Conservation (phyloP, 148 eudicot species). For the Hydrangea macrophylla region DNA sequence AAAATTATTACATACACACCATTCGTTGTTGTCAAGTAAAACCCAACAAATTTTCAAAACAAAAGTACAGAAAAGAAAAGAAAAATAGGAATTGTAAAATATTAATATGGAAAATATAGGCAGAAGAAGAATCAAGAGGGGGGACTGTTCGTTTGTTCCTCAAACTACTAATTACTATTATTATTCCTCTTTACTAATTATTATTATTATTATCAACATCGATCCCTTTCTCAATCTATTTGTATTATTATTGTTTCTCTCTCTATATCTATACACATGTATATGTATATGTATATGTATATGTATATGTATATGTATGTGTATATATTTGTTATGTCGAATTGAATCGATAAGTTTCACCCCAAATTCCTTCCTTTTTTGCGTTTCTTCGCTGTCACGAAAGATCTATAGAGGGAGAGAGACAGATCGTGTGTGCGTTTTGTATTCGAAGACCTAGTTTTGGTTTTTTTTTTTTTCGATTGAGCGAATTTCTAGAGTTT, state of each 20-base stretch:
- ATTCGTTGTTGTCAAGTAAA: no score
- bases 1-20: no score
- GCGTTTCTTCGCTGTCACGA: not conserved
- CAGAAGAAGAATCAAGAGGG: not conserved
- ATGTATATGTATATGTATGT: not conserved
- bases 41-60: not conserved
- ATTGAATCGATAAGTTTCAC: not conserved
- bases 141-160: not conserved
- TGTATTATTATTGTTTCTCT: slow-evolving; percentile 7
- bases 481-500: slow-evolving; percentile 31
- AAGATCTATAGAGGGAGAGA: not conserved
- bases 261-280: slow-evolving; percentile 14
- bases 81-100: not conserved
- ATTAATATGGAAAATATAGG: slow-evolving; percentile 16
- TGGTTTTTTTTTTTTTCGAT: slow-evolving; percentile 1
- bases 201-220: not conserved
- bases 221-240: not conserved
- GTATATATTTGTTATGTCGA: not conserved
- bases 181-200: slow-evolving; percentile 8
- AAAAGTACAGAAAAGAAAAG: not conserved
- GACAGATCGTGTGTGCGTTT: not conserved
- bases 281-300: not conserved
- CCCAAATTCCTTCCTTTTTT: not conserved
- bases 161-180: no score
- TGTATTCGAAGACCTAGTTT: slow-evolving; percentile 24